Evolutionary conservation across 2,329 filamentous ascomycete genomes (phyloP).

Genomic region (Aspergillus fijiensis): DNA sequence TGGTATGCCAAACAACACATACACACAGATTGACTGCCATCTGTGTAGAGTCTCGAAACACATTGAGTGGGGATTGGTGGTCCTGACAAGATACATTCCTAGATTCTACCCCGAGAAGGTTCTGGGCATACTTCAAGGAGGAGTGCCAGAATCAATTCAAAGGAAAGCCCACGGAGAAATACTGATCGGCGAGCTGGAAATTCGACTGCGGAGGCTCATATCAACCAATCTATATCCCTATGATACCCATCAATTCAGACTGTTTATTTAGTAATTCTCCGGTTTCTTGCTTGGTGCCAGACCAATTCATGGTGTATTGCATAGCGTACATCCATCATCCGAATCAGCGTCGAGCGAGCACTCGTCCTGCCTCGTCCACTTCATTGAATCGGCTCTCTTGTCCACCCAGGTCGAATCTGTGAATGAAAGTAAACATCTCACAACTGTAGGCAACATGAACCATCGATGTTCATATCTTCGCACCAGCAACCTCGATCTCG

Average conservation of each 20-base stretch:
- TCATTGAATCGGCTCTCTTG: no score
- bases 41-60: not conserved
- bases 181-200: slow-evolving; percentile 15
- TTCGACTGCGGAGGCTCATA: not conserved
- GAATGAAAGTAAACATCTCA: no score
- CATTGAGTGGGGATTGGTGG: not conserved
- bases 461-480: no score
- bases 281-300: no score
- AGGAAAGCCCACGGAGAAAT: slow-evolving; percentile 35
- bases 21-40: not conserved
- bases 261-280: not conserved
- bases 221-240: not conserved
- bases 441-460: not conserved
- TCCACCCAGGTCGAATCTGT: no score
- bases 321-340: no score
- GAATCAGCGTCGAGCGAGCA: no score
- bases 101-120: slow-evolving; percentile 32
- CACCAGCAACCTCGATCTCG: not conserved
- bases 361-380: no score
- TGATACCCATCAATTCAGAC: not conserved
- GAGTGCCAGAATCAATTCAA: slow-evolving; percentile 45
- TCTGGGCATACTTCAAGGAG: slow-evolving; percentile 43
- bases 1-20: slow-evolving; percentile 23
- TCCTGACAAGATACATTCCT: slow-evolving; percentile 3
- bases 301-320: no score